Conservation (phyloP, 129 eudicot genomes). For the Helianthus tuberosus region DNA sequence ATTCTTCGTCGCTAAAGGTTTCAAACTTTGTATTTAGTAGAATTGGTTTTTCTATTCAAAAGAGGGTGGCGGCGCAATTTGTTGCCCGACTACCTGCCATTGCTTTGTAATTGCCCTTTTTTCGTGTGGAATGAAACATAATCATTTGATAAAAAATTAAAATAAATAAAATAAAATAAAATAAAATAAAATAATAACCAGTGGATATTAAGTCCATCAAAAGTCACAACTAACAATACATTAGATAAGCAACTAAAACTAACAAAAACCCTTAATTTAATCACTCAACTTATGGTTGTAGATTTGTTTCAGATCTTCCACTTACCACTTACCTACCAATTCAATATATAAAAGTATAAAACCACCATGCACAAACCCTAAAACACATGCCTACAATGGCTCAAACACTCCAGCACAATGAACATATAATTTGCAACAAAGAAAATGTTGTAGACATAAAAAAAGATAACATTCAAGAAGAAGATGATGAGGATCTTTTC, state of each 20-base stretch:
- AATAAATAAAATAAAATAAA: too few relatives aligned
- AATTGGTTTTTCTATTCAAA: too few relatives aligned
- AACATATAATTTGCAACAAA: neutral
- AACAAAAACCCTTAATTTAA: conserved; percentile 22
- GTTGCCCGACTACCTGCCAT: too few relatives aligned
- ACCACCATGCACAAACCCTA: conserved; percentile 24
- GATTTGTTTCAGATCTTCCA: conserved; percentile 38
- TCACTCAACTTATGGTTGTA: conserved; percentile 24
- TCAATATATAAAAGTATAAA: neutral
- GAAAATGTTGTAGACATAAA: neutral
- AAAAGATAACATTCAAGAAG: conserved; percentile 10
- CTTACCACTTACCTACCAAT: conserved; percentile 38
- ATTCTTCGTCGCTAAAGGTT: too few relatives aligned
- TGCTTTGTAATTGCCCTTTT: too few relatives aligned
- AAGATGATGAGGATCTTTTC: conserved; percentile 60
- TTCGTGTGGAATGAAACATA: too few relatives aligned
- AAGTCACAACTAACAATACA: conserved; percentile 25
- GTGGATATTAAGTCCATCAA: neutral
- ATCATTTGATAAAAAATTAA: too few relatives aligned
- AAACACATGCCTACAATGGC: conserved; percentile 30
- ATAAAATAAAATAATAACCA: neutral
- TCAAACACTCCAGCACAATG: conserved; percentile 21
- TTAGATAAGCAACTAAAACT: conserved; percentile 25
- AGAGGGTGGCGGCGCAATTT: too few relatives aligned
- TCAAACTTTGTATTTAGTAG: too few relatives aligned